Base-by-base conservation (phyloP, 768 basidiomycete species). In the Russula dissimulans region DNA sequence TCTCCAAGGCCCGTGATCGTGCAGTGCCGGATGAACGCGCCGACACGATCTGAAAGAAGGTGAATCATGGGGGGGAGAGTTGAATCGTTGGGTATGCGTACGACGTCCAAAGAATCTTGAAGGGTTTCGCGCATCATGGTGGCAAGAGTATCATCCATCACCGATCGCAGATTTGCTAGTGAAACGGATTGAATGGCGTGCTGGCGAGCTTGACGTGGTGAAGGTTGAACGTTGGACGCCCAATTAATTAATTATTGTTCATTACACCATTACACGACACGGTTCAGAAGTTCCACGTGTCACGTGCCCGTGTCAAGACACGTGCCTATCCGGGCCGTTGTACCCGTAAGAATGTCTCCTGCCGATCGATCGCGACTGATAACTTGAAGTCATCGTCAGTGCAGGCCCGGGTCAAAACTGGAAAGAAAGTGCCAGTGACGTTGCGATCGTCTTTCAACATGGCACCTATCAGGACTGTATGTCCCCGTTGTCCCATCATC, bases 51-150 rank as follows among this genome's bases (percentile, higher is more conserved):
- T 91, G 42, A 29, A 31, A 12, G 12, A 18, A 39, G 22, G 17
- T 60, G 32, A 60, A 59, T 26, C 22, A 26, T 38, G 11, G 18
- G 43, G 39, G 4, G 17, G 10, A 36, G 34, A 10, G 5, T 36
- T 36, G 32, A 1, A 3, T 51, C 9, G 15, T 10, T 43, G 38
- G 36, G 41, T 26, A 18, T 38, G 70, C 83, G 62, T 71, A 89
- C 89, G 64, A 85, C 82, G 68, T 90, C 88, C 48, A 91, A 74
- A 34, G 84, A 78, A 57, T 82, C 78, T 66, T 83, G 81, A 26
- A 90, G 70, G 50, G 72, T 73, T 45, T 74, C 71, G 45, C 76
- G 76, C 76, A 85, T 73, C 76, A 85, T 73, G 39, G 15, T 38
- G 5, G 7, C 10, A 36, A 31, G 34, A 1, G 18, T 29, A 32